Evolutionary conservation across 371 early-diverging fungal genomes (phyloP).

Genomic region (Circinella minor): DNA sequence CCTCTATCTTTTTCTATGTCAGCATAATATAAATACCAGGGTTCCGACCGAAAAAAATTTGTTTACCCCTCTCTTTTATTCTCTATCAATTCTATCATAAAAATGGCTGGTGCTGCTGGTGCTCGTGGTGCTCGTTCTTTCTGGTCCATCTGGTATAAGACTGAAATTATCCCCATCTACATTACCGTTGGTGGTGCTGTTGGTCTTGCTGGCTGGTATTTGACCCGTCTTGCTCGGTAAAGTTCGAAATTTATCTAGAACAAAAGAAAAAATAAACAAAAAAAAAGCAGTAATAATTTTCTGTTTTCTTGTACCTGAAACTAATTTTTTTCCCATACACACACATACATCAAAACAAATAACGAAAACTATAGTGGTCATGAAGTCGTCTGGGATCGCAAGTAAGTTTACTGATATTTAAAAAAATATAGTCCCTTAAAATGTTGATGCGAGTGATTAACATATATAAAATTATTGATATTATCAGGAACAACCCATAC

Average conservation of each 20-base stretch:
- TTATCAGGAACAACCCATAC: constrained; percentile 50
- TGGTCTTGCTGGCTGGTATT: constrained; percentile 54
- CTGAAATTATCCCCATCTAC: constrained; percentile 57
- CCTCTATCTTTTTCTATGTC: neutral
- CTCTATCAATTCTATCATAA: constrained; percentile 20
- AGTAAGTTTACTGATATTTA: neutral
- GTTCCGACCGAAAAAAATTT: constrained; percentile 16
- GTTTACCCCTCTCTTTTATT: constrained; percentile 15
- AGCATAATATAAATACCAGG: constrained; percentile 12
- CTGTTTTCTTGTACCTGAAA: neutral
- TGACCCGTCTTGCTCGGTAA: constrained; percentile 50
- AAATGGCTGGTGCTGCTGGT: constrained; percentile 42
- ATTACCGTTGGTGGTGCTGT: constrained; percentile 53
- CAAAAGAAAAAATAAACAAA: neutral
- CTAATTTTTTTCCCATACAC: neutral
- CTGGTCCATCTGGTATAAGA: constrained; percentile 59
- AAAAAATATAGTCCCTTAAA: neutral
- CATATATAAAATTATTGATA: neutral
- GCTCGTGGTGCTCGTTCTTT: constrained; percentile 35
- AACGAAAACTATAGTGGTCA: constrained; percentile 36
- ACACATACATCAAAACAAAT: neutral
- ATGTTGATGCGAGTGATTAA: neutral
- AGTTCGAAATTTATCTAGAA: neutral
- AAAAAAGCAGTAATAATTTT: neutral
- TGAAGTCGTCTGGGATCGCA: constrained; percentile 61